A percentile compares a stretch with the other conserved stretches of the same genome.
phyloP scores from a whole-genome alignment of 2,329 filamentous ascomycete species.

The Cladosporium halotolerans region DNA sequence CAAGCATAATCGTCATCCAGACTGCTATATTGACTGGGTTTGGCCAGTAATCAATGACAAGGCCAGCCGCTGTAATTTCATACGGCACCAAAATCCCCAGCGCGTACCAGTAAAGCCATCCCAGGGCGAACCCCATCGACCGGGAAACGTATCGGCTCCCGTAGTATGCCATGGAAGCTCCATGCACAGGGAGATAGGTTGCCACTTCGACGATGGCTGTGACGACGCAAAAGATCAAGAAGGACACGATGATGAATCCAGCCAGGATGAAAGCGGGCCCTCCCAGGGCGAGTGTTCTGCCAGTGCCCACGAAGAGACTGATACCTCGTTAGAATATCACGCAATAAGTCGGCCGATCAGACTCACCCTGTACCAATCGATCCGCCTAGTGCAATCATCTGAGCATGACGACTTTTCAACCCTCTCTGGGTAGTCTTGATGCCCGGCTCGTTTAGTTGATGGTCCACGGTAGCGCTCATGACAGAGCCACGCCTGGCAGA shows the following conservation, averaged over 20 bases:
- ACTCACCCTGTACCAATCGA: slow-evolving; percentile 19
- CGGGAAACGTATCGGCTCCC: slow-evolving; percentile 38
- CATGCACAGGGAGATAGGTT: slow-evolving; percentile 52
- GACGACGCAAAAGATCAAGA: slow-evolving; percentile 41
- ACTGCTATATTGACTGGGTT: slow-evolving; percentile 35
- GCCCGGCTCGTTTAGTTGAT: slow-evolving; percentile 15
- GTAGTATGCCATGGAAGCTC: slow-evolving; percentile 45
- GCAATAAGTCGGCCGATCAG: neutral
- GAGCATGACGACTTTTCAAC: slow-evolving; percentile 34
- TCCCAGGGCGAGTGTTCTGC: slow-evolving; percentile 31
- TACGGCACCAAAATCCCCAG: slow-evolving; percentile 35
- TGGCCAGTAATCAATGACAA: slow-evolving; percentile 33
- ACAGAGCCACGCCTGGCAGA: neutral
- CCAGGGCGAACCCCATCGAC: slow-evolving; percentile 41
- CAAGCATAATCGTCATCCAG: slow-evolving; percentile 34
- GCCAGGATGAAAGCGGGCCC: slow-evolving; percentile 39
- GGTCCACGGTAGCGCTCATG: neutral
- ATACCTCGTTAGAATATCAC: neutral
- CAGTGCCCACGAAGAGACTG: slow-evolving; percentile 34
- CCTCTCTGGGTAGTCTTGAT: slow-evolving; percentile 34
- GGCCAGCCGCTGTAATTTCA: slow-evolving; percentile 32
- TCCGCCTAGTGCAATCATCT: slow-evolving; percentile 31
- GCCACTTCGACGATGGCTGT: slow-evolving; percentile 51
- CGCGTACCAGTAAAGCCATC: slow-evolving; percentile 38
- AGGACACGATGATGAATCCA: slow-evolving; percentile 36